phyloP scores from a whole-genome alignment of 768 basidiomycete genomes.

The Phanerodontia chrysosporium region DNA sequence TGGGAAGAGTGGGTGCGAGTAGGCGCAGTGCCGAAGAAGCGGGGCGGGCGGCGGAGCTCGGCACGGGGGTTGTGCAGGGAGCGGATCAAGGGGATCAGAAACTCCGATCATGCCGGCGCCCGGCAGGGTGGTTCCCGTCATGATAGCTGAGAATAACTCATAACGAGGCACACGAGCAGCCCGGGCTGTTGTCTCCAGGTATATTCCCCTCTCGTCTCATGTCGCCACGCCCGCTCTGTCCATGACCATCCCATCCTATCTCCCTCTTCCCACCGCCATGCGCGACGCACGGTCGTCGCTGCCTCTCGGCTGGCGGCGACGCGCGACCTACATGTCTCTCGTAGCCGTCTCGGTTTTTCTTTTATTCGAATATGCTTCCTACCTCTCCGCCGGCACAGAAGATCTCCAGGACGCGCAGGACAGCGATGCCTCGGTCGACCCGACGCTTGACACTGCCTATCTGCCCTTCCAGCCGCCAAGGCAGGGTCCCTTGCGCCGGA shows the following conservation, averaged over 20 bases:
- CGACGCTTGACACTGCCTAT: conserved; percentile 3
- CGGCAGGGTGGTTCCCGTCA: neutral
- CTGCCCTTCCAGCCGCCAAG: conserved; percentile 17
- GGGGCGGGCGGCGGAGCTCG: neutral
- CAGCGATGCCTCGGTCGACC: conserved; percentile 1
- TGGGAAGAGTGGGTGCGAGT: conserved; percentile 1
- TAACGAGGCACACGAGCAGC: conserved; percentile 10
- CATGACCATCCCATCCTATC: conserved; percentile 11
- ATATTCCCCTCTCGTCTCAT: neutral
- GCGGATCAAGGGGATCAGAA: neutral
- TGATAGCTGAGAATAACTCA: neutral
- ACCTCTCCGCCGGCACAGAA: conserved; percentile 5
- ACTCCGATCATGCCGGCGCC: neutral
- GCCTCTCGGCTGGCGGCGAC: neutral
- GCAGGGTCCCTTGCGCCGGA: conserved; percentile 4
- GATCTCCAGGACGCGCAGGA: conserved; percentile 7
- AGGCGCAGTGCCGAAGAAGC: neutral
- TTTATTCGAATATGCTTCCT: conserved; percentile 14
- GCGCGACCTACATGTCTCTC: conserved; percentile 8
- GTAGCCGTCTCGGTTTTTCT: conserved; percentile 14
- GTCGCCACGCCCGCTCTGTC: neutral
- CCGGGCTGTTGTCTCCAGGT: neutral
- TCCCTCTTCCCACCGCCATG: conserved; percentile 14
- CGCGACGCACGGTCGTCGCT: conserved; percentile 4
- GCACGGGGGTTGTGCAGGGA: neutral